Evolutionary conservation across 2,329 filamentous ascomycete genomes (phyloP).

Genomic region (Talaromyces sp.): DNA sequence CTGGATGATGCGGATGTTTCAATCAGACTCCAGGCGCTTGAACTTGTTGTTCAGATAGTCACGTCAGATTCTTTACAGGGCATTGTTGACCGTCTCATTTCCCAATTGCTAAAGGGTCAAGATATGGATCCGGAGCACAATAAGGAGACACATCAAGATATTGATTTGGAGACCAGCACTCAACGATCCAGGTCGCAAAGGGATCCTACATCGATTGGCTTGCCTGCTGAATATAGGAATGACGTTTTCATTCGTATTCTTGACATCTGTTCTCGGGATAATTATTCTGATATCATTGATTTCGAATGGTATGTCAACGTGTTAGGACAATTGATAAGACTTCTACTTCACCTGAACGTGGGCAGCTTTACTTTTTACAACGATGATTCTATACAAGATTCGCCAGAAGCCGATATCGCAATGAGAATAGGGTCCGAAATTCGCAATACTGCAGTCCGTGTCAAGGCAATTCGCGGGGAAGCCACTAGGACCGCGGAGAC

Average conservation of each 20-base stretch:
- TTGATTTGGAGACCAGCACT: neutral
- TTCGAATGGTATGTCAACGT: constrained; percentile 98
- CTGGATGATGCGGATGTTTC: constrained; percentile 95
- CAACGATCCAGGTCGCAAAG: constrained; percentile 25
- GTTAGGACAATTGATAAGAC: constrained; percentile 74
- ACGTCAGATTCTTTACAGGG: constrained; percentile 75
- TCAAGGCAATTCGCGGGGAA: constrained; percentile 72
- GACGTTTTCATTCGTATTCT: constrained; percentile 79
- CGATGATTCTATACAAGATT: constrained; percentile 10
- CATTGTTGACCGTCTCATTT: constrained; percentile 80
- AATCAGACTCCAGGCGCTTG: constrained; percentile 85
- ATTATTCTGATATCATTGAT: constrained; percentile 77
- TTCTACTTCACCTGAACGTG: constrained; percentile 35
- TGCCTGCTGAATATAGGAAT: constrained; percentile 80
- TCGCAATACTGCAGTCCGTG: constrained; percentile 85
- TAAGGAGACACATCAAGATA: constrained; percentile 24
- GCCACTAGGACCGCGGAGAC: constrained; percentile 78
- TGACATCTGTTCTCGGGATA: constrained; percentile 82
- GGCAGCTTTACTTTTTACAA: constrained; percentile 13
- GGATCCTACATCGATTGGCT: constrained; percentile 39
- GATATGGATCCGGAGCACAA: constrained; percentile 29
- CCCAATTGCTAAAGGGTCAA: constrained; percentile 62
- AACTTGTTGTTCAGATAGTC: constrained; percentile 91
- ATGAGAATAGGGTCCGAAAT: constrained; percentile 71
- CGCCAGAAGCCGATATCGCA: constrained; percentile 20